Evolutionary conservation across 2,329 filamentous ascomycete species (phyloP), one percentile per base, ranked within the genome.

Genomic region (Grosmannia penicillata): DNA sequence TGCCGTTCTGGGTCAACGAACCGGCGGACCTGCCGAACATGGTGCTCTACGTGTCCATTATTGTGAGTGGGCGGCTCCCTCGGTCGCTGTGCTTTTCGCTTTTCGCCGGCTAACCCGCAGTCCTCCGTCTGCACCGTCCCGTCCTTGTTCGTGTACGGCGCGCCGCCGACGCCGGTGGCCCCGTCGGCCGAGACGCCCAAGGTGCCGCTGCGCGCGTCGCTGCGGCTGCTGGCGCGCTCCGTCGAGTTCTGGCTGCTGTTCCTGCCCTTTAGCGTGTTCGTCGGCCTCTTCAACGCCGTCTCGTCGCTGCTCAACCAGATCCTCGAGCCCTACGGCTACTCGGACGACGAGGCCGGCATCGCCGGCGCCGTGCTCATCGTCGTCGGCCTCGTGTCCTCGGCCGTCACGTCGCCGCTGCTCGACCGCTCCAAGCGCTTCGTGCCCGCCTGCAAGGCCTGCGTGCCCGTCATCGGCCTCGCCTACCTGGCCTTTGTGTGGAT

Each of bases 281-380:
- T 94, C 44, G 86, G 82, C 50, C 79, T 91, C 62, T 98, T 98
- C 75, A 96, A 96, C 67, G 81, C 81, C 48, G 66, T 87, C 47
- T 93, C 86, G 36, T 82, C 82, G 2, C 72, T 96, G 1, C 68
- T 96, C 9, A 93, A 89, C 62, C 89, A 95, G 54, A 83, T 96
- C 54, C 72, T 96, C 46, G 65, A 73, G 28, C 91, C 91, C 0
- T 89, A 95, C 60, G 82, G 75, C 50, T 93, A 85, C 68, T 71
- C 64, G 42, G 81, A 93, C 55, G 79, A 80, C 46, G 70, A 94
- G 40, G 83, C 89, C 18, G 91, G 91, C 25, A 87, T 96, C 50
- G 85, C 79, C 10, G 91, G 91, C 46, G 91, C 82, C 1, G 59
- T 96, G 8, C 70, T 96, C 25, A 96, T 96, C 53, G 68, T 94